These are phyloP conservation scores for Pythium brachiatum DNA, from an alignment of 352 stramenopile species.

Conservation along the genomic window DNA sequence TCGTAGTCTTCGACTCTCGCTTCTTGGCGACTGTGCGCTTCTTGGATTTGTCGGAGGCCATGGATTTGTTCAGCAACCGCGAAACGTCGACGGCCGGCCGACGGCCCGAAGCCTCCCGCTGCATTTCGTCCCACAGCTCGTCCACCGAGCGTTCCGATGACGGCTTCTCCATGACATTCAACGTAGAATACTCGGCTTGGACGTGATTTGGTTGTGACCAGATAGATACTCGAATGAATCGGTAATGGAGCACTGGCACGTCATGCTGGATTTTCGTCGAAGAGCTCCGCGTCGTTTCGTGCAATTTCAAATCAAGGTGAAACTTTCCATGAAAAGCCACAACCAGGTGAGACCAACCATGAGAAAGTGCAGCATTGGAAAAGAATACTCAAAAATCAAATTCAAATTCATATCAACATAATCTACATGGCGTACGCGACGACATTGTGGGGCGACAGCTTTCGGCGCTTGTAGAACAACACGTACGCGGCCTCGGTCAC, in stretches of 20 bases:
- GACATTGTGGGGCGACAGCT: constrained; percentile 67
- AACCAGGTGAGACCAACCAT: no score
- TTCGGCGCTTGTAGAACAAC: constrained; percentile 89
- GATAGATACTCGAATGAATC: neutral
- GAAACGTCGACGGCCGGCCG: constrained; percentile 26
- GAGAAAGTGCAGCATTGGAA: no score
- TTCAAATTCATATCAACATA: constrained; percentile 1
- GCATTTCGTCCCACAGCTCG: constrained; percentile 49
- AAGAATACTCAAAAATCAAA: no score
- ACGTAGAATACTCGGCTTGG: no score
- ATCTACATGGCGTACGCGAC: constrained; percentile 57
- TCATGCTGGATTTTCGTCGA: neutral
- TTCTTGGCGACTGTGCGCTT: neutral
- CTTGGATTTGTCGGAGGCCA: constrained; percentile 13
- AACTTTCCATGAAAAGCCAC: neutral
- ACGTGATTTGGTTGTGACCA: no score
- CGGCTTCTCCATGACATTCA: neutral
- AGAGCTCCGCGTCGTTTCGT: constrained; percentile 1
- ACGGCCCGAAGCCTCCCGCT: constrained; percentile 23
- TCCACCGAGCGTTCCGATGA: constrained; percentile 24
- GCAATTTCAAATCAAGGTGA: constrained; percentile 1
- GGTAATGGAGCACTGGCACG: neutral
- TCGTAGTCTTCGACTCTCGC: neutral
- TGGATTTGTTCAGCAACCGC: constrained; percentile 43
- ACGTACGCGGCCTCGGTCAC: constrained; percentile 88